These are phyloP conservation scores for Malus hybrid DNA, from an alignment of 331 rosid species.

Conservation along the genomic window DNA sequence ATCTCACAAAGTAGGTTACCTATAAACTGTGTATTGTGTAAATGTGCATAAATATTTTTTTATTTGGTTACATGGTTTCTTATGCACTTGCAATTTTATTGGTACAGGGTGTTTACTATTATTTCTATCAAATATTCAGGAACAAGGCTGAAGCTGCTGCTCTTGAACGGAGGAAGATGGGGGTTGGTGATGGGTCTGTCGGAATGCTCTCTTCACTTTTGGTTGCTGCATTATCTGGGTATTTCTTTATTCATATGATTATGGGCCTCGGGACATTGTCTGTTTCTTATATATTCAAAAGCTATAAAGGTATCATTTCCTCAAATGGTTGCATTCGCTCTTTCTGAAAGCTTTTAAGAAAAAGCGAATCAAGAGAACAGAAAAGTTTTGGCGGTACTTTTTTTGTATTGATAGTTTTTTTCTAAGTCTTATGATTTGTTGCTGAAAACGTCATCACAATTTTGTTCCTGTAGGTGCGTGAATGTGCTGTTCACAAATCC, in stretches of 20 bases:
- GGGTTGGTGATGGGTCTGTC: constrained; percentile 83
- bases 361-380: background rate
- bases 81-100: constrained; percentile 40
- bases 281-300: background rate
- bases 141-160: constrained; percentile 79
- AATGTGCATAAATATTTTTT: constrained; percentile 12
- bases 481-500: constrained; percentile 92
- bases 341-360: background rate
- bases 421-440: background rate
- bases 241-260: constrained; percentile 13
- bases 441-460: background rate
- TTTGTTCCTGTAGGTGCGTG: constrained; percentile 64
- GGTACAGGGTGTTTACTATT: constrained; percentile 98
- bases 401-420: background rate
- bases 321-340: background rate
- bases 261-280: background rate
- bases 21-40: background rate
- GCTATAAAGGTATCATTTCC: background rate
- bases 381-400: background rate
- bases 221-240: constrained; percentile 96
- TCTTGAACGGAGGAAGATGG: constrained; percentile 44
- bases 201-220: constrained; percentile 84
- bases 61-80: constrained; percentile 32
- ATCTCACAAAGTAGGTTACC: background rate
- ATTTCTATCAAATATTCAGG: constrained; percentile 99